These are phyloP conservation scores for Dovyalis caffra DNA, from an alignment of 345 rosid species.

Conservation along the genomic window DNA sequence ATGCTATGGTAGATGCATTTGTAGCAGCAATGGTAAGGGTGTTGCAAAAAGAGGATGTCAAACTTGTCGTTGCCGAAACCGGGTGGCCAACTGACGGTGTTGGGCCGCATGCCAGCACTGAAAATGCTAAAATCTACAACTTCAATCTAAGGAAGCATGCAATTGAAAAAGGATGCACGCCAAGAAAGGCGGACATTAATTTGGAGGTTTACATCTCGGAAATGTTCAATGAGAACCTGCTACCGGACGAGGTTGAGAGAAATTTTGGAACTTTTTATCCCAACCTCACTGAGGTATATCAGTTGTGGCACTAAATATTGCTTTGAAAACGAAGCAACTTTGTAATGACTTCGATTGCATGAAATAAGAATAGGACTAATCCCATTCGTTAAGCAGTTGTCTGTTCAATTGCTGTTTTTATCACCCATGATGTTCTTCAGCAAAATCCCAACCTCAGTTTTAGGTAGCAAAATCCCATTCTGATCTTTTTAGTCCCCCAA, in stretches of 20 bases:
- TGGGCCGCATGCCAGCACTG: background rate
- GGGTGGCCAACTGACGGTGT: slow-evolving; percentile 15
- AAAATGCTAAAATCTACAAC: slow-evolving; percentile 8
- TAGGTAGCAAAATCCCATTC: no score
- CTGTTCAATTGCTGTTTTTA: no score
- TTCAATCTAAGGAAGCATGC: slow-evolving; percentile 4
- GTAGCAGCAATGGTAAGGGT: slow-evolving; percentile 25
- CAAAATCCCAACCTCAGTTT: no score
- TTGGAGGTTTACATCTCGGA: slow-evolving; percentile 25
- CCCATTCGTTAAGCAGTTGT: background rate
- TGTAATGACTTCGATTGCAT: background rate
- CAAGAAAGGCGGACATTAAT: slow-evolving; percentile 20
- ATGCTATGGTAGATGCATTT: slow-evolving; percentile 29
- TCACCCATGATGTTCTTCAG: background rate
- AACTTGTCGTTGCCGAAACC: slow-evolving; percentile 7
- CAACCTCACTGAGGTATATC: slow-evolving; percentile 21
- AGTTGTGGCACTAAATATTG: slow-evolving; percentile 18
- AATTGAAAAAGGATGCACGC: slow-evolving; percentile 2
- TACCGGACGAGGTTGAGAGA: slow-evolving; percentile 1
- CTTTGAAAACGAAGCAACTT: background rate
- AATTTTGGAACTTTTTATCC: slow-evolving; percentile 30
- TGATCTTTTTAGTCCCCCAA: no score
- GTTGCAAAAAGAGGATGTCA: slow-evolving; percentile 11
- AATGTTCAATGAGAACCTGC: slow-evolving; percentile 30
- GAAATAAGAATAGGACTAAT: background rate